Evolutionary conservation across 768 basidiomycete genomes (phyloP).

Genomic region (Cubamyces sp.): DNA sequence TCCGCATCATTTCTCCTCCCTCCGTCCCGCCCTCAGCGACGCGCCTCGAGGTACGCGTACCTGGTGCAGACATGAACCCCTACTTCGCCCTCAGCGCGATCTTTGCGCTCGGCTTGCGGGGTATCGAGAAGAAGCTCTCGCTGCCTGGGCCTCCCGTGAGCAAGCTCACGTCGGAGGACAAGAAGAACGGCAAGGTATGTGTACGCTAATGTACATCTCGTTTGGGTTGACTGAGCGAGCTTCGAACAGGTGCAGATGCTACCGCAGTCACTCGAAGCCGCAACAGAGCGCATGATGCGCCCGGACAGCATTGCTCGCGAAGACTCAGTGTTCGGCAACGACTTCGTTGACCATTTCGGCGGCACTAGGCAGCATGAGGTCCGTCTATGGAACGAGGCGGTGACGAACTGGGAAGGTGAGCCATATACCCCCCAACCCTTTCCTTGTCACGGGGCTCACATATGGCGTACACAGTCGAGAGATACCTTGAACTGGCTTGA

Average conservation of each 20-base stretch:
- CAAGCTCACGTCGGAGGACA: conserved; percentile 57
- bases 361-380: conserved; percentile 96
- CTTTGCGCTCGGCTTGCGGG: conserved; percentile 84
- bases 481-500: conserved; percentile 83
- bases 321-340: conserved; percentile 71
- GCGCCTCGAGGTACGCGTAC: conserved; percentile 90
- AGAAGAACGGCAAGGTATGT: conserved; percentile 56
- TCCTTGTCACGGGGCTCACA: not conserved
- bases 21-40: conserved; percentile 82
- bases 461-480: conserved; percentile 59
- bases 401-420: conserved; percentile 94
- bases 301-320: conserved; percentile 82
- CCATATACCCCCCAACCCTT: not conserved
- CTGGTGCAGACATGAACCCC: conserved; percentile 97
- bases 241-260: conserved; percentile 66
- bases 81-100: conserved; percentile 89
- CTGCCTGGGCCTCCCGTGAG: conserved; percentile 75
- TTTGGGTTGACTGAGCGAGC: not conserved
- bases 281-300: conserved; percentile 80
- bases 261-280: conserved; percentile 77
- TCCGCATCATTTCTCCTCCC: conserved; percentile 92
- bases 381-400: conserved; percentile 82
- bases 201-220: not conserved
- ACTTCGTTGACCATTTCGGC: conserved; percentile 93
- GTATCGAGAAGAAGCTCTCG: conserved; percentile 76